Base-by-base conservation (phyloP, 1,284 basidiomycete genomes). In the Xerocomus minutiporus region DNA sequence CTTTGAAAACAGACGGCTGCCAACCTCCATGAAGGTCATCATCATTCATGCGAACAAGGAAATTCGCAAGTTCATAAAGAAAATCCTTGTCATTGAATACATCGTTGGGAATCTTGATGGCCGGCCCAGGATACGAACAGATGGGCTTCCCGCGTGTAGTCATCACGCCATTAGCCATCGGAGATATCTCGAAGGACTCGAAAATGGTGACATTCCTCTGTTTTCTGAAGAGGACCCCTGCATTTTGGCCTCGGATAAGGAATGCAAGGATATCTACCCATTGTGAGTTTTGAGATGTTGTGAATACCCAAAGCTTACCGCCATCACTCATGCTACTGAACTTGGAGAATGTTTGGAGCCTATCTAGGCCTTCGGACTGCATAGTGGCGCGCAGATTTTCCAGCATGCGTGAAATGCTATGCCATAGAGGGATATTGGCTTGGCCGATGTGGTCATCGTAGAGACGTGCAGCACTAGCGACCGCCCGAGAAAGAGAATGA, bases 211-310 rank as follows among this genome's bases (percentile, higher is more conserved):
- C 11, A 1, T 57, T 43, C 0, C 8, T 11, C 2, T 44, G 23
- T 35, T 57, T 67, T 8, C 62, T 62, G 11, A 74, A 48, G 11
- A 75, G 52, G 1, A 74, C 51, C 1, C 50, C 69, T 0, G 71
- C 70, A 26, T 74, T 73, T 32, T 74, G 73, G 3, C 64, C 66
- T 3, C 62, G 63, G 13, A 74, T 61, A 29, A 62, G 50, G 17
- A 70, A 60, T 4, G 58, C 57, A 5, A 71, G 45, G 13, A 65
- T 26, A 17, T 60, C 61, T 63, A 17, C 11, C 9, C 1, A 20
- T 6, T 5, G 13, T 51, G 17, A 56, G 31, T 11, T 8, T 1
- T 8, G 13, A 32, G 13, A 28, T 17, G 25, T 11, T 8, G 31
- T 12, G 5, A 7, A 23, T 25, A 2, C 5, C 3, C 1, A 41